Percentiles rank a stretch among this genome's conserved stretches.
Conservation (phyloP, 495 filamentous ascomycete species). For the Aspergillus affinis region DNA sequence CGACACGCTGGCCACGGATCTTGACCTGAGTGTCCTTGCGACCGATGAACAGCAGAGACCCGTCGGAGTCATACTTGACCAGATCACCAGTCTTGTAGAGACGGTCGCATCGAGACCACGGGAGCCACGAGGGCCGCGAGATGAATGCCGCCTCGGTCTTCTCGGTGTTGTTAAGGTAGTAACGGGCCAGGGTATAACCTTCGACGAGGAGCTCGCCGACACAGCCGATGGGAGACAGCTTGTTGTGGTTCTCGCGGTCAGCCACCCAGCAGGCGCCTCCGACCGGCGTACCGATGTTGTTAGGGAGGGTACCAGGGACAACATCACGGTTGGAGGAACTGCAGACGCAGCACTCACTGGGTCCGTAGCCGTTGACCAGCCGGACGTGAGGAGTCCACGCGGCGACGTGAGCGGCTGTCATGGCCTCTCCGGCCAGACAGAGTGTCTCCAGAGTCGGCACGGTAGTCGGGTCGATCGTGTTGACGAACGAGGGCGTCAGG, state of each 20-base stretch:
- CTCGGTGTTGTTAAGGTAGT: conserved; percentile 39
- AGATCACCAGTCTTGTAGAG: conserved; percentile 41
- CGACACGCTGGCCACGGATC: conserved; percentile 44
- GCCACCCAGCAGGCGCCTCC: conserved; percentile 34
- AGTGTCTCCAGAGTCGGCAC: conserved; percentile 37
- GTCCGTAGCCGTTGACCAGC: conserved; percentile 57
- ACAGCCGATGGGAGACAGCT: conserved; percentile 39
- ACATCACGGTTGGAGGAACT: conserved; percentile 6
- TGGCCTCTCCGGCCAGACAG: conserved; percentile 41
- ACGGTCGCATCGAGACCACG: conserved; percentile 7
- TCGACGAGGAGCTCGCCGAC: conserved; percentile 46
- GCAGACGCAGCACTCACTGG: conserved; percentile 41
- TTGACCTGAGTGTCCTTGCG: conserved; percentile 44
- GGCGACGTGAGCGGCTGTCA: conserved; percentile 37
- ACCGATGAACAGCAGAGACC: conserved; percentile 25
- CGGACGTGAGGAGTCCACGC: conserved; percentile 46
- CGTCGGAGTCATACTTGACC: conserved; percentile 24
- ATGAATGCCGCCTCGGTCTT: conserved; percentile 41
- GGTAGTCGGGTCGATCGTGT: conserved; percentile 31
- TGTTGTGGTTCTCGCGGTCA: conserved; percentile 33
- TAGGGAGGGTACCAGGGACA: conserved; percentile 1
- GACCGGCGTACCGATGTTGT: conserved; percentile 14
- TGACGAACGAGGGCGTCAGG: conserved; percentile 43
- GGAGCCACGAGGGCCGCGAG: conserved; percentile 37
- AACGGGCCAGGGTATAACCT: conserved; percentile 38